Evolutionary conservation across 345 rosid genomes (phyloP), one percentile per base, ranked within the genome.

Genomic region (Xanthoceras sorbifolium): DNA sequence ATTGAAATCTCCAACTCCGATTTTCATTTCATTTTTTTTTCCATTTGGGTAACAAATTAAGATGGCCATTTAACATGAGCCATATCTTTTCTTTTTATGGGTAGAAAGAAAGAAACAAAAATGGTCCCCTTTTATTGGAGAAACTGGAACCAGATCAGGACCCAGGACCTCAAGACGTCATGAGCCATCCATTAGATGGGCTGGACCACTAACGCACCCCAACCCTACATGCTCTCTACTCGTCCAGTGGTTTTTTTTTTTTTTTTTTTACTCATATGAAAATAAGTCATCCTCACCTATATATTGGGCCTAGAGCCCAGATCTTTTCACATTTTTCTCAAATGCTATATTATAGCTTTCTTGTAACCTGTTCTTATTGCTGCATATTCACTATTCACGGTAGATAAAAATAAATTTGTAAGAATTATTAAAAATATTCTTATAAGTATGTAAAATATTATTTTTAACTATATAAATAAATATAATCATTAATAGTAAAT

Each of bases 201-300:
- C 76, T 79, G 83, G 81, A 74, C 81, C 78, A 76, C 76, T 20
- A 25, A 6, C 29, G 20, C 80, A 72, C 60, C 26, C 26, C 7
- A 34, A 38, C 17, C 32, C 54, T 61, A 52, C 40, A 23, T 40
- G 64, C 72, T 48, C 57, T 22, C 22, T 54, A 64, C 67, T 66
- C 17, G 18, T 20, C 26, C 72, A 7, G 38, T 52, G n/a, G n/a
- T n/a, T n/a, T n/a, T n/a, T n/a, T n/a, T n/a, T n/a, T n/a, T n/a
- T n/a, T n/a, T n/a, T n/a, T n/a, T n/a, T n/a, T n/a, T n/a, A n/a
- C n/a, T n/a, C n/a, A n/a, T n/a, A n/a, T n/a, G n/a, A 3, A 17
- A 64, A 64, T 18, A 20, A 0, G 14, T 48, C 5, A 52, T 55
- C 50, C 32, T 69, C 73, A 57, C 50, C 5, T 14, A 17, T 14